Conservation (phyloP, 768 basidiomycete genomes). For the Trametes coccinea region DNA sequence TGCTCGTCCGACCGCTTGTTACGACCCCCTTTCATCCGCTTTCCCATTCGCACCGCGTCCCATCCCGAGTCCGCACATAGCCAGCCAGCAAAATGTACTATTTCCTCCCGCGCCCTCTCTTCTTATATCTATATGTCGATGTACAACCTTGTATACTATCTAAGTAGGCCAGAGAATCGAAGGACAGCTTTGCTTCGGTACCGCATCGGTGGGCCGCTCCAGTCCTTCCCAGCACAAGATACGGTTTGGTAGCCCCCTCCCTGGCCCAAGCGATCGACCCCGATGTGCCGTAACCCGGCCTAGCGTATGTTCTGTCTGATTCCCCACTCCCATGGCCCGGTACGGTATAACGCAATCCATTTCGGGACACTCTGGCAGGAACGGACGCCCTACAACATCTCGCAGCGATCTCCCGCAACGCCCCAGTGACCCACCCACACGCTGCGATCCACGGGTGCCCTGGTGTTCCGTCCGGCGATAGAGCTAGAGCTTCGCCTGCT, state of each 20-base stretch:
- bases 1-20: neutral
- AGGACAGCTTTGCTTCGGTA: conserved; percentile 13
- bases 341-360: conserved; percentile 11
- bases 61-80: conserved; percentile 3
- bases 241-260: conserved; percentile 9
- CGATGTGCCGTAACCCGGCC: conserved; percentile 21
- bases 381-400: conserved; percentile 6
- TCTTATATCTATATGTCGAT: conserved; percentile 23
- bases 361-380: neutral
- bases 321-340: neutral
- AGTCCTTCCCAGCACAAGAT: conserved; percentile 6
- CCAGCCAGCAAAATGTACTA: conserved; percentile 19
- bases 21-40: neutral
- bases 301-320: conserved; percentile 3
- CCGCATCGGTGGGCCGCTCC: conserved; percentile 15
- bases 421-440: neutral
- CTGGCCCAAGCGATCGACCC: conserved; percentile 9
- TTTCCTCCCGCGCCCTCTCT: conserved; percentile 2
- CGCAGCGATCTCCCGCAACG: conserved; percentile 3
- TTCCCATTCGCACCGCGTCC: conserved; percentile 2
- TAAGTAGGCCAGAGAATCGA: conserved; percentile 17
- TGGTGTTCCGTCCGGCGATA: neutral
- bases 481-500: conserved; percentile 60
- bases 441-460: neutral
- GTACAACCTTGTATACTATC: conserved; percentile 26